A percentile compares a stretch with the other conserved stretches of the same genome.
These are phyloP conservation scores for Chaetomium olivaceum DNA, from an alignment of 2,329 filamentous ascomycete species.

Conservation along the genomic window DNA sequence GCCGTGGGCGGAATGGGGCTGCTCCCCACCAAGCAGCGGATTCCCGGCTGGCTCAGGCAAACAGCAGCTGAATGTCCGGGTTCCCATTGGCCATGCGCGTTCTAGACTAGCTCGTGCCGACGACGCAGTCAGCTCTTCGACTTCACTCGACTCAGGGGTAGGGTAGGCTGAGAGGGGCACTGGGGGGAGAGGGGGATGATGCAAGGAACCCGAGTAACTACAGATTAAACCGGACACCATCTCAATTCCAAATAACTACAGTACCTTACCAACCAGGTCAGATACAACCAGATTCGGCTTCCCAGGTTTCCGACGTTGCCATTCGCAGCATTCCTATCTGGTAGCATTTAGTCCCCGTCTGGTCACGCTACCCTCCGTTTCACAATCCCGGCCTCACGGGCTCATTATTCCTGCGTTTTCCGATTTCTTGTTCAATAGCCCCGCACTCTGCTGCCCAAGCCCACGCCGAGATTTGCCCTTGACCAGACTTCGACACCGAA, in stretches of 20 bases:
- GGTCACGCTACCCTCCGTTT: constrained; percentile 9
- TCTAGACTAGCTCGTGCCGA: not conserved
- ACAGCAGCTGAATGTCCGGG: not conserved
- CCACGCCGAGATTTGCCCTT: not conserved
- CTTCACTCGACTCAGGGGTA: constrained; percentile 5
- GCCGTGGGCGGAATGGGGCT: not conserved
- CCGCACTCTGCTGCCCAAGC: constrained; percentile 13
- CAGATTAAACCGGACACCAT: not conserved
- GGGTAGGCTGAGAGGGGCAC: not conserved
- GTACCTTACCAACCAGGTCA: not conserved
- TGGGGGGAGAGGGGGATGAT: not conserved
- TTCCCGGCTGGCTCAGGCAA: not conserved
- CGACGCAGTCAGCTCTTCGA: constrained; percentile 18
- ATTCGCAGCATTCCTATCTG: not conserved
- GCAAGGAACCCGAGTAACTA: not conserved
- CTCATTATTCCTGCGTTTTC: not conserved
- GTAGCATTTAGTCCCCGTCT: not conserved
- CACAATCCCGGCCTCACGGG: not conserved
- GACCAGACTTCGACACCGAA: constrained; percentile 6
- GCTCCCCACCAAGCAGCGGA: not conserved
- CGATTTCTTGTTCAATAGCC: constrained; percentile 8
- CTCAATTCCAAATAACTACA: not conserved
- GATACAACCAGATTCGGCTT: not conserved
- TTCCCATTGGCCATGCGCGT: constrained; percentile 21
- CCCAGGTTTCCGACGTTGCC: not conserved